phyloP scores from a whole-genome alignment of 1,139 yeast species.

The Yamadazyma triangularis region DNA sequence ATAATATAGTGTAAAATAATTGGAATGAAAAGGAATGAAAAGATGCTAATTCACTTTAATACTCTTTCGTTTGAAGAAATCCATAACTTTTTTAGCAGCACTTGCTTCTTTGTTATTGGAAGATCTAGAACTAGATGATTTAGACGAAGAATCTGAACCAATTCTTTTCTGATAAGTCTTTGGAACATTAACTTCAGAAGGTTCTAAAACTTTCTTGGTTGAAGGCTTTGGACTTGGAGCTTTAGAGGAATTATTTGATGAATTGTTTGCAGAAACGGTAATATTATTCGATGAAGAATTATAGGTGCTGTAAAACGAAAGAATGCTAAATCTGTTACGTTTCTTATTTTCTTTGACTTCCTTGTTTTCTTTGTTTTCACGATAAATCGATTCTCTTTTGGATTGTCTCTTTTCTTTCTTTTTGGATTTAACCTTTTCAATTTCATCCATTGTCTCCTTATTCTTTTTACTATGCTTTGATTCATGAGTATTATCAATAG shows the following conservation, averaged over 20 bases:
- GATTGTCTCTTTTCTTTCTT: conserved; percentile 1
- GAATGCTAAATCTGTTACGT: conserved; percentile 48
- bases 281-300: conserved; percentile 19
- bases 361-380: conserved; percentile 14
- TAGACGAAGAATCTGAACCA: background rate
- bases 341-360: conserved; percentile 35
- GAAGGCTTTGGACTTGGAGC: conserved; percentile 11
- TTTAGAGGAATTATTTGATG: conserved; percentile 4
- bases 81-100: conserved; percentile 75
- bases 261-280: conserved; percentile 7
- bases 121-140: conserved; percentile 12
- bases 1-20: too few species aligned
- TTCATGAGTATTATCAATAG: background rate
- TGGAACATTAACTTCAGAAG: conserved; percentile 28
- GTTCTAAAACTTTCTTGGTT: conserved; percentile 30
- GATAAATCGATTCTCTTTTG: conserved; percentile 1
- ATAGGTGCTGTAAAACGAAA: conserved; percentile 46
- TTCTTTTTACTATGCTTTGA: background rate
- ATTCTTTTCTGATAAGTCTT: conserved; percentile 7
- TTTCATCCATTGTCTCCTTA: conserved; percentile 1
- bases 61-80: conserved; percentile 76
- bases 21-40: background rate
- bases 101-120: conserved; percentile 45
- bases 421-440: background rate
- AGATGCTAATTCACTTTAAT: conserved; percentile 28